Percentiles rank a stretch among this genome's conserved stretches.
Evolutionary conservation across 2,329 filamentous ascomycete genomes (phyloP).

Genomic region (Xylaria arbuscula): DNA sequence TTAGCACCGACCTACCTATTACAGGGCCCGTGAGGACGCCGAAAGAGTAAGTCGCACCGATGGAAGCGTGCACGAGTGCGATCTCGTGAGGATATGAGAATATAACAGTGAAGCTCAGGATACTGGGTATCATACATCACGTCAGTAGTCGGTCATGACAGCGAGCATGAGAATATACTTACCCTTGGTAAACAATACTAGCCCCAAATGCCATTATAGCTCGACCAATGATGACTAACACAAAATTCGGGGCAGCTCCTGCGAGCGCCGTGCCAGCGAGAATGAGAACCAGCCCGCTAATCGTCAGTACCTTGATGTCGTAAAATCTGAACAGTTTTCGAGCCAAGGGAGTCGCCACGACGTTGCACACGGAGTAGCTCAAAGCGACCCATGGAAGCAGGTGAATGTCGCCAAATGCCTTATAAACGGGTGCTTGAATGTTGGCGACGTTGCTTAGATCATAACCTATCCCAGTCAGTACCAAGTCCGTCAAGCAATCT

Average conservation of each 20-base stretch:
- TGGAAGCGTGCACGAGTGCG: slow-evolving; percentile 38
- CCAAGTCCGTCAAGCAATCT: not conserved
- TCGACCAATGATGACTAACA: slow-evolving; percentile 50
- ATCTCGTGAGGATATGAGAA: slow-evolving; percentile 43
- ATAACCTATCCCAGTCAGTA: slow-evolving; percentile 50
- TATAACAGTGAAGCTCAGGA: slow-evolving; percentile 42
- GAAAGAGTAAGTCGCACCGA: slow-evolving; percentile 47
- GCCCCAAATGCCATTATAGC: slow-evolving; percentile 51
- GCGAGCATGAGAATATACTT: not conserved
- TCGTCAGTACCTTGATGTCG: slow-evolving; percentile 48
- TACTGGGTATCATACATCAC: not conserved
- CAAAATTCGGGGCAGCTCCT: slow-evolving; percentile 48
- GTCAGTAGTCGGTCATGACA: slow-evolving; percentile 9
- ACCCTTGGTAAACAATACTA: slow-evolving; percentile 51
- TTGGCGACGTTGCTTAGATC: slow-evolving; percentile 62
- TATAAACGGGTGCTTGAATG: slow-evolving; percentile 68
- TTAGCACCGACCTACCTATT: slow-evolving; percentile 44
- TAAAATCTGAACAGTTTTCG: slow-evolving; percentile 51
- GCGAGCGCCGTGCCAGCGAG: slow-evolving; percentile 41
- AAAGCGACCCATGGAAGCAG: slow-evolving; percentile 55
- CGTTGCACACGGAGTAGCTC: slow-evolving; percentile 51
- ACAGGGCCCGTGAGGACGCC: slow-evolving; percentile 45
- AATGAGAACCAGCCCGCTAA: slow-evolving; percentile 46
- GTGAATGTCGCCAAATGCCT: slow-evolving; percentile 56
- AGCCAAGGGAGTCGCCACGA: slow-evolving; percentile 51